Evolutionary conservation across 768 basidiomycete species (phyloP), one percentile per base, ranked within the genome.

Genomic region (Sarcodon sp.): DNA sequence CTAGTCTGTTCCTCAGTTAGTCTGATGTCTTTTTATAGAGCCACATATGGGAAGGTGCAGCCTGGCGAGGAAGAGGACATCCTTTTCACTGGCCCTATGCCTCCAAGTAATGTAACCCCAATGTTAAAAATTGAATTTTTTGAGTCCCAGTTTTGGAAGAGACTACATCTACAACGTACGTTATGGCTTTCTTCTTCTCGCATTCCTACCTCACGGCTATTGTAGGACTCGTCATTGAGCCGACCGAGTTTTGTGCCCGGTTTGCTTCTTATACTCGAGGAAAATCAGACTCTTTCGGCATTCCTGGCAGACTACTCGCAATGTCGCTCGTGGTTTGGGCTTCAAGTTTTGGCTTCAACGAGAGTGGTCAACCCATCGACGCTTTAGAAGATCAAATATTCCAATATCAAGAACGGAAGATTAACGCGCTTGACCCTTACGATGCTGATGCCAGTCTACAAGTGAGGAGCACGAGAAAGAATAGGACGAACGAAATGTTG

Each of bases 291-390:
- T 64, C 74, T 12, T 73, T 94, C 9, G 73, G 77, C n/a, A 69
- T 75, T 44, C 81, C 87, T 54, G 90, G 83, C 10, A 75, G 76
- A 37, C 74, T 94, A 48, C 71, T 96, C 36, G 73, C 80, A 15
- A 83, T 87, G 72, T 64, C 87, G 32, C 70, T 94, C 16, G 87
- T 87, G 39, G 78, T 84, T 16, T 96, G 90, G 90, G 92, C 89
- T 0, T 76, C 81, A 4, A 89, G 87, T 35, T 92, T 88, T 61
- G 93, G 92, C 36, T 67, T 94, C 43, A 77, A 93, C 60, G 87
- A 90, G 55, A 72, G 69, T 38, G 92, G 90, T 35, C 66, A 64
- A 38, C 56, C 65, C n/a, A 55, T 58, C 12, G 55, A 67, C 18
- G 64, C 52, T 54, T 60, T 33, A 56, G 63, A 49, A 61, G 68